These are phyloP conservation scores for Mycena galopus DNA, from an alignment of 768 basidiomycete species.

Conservation along the genomic window DNA sequence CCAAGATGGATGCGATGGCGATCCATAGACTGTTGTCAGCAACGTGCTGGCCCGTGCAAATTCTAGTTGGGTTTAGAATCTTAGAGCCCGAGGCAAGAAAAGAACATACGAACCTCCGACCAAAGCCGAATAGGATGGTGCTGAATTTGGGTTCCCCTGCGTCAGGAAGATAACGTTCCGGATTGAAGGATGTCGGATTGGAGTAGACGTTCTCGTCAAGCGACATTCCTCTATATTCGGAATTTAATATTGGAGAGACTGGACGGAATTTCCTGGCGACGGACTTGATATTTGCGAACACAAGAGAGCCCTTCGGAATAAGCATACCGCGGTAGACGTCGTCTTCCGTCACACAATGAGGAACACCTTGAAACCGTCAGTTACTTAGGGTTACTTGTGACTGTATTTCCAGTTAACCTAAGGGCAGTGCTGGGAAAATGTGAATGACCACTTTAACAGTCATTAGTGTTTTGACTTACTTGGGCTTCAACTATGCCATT, in stretches of 20 bases:
- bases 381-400: neutral
- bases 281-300: conserved; percentile 43
- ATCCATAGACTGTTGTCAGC: conserved; percentile 64
- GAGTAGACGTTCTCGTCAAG: conserved; percentile 44
- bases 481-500: too few species aligned
- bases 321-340: conserved; percentile 51
- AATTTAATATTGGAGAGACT: neutral
- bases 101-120: conserved; percentile 11
- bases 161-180: conserved; percentile 42
- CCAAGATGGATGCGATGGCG: conserved; percentile 58
- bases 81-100: neutral
- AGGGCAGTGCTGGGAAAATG: neutral
- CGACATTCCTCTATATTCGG: conserved; percentile 46
- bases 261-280: neutral
- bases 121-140: conserved; percentile 21
- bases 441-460: neutral
- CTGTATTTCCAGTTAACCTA: neutral
- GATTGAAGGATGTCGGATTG: conserved; percentile 43
- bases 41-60: conserved; percentile 64
- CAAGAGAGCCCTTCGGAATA: conserved; percentile 47
- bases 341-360: conserved; percentile 47
- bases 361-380: conserved; percentile 40
- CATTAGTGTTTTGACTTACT: neutral
- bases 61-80: conserved; percentile 37
- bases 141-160: conserved; percentile 20